Evolutionary conservation across 352 stramenopile species (phyloP).

Genomic region (Blastocystis sp.): DNA sequence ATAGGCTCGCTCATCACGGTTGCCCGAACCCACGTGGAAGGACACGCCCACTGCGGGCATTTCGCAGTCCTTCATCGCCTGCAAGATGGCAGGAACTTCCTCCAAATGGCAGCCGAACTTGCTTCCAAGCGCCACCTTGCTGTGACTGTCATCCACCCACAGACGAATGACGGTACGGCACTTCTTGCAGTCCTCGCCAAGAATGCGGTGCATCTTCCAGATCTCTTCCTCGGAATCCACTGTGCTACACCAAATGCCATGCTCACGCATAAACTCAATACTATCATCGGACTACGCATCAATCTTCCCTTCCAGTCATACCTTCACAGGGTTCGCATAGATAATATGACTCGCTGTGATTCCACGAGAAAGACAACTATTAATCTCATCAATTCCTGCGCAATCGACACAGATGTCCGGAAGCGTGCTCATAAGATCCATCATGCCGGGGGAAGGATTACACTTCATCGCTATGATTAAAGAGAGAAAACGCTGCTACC

Average conservation of each 20-base stretch:
- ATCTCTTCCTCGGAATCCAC: conserved; percentile 41
- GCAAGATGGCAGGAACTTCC: conserved; percentile 13
- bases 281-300: background rate
- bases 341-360: conserved; percentile 29
- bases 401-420: conserved; percentile 52
- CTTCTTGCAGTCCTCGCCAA: conserved; percentile 10
- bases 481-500: background rate
- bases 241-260: conserved; percentile 8
- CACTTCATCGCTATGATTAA: conserved; percentile 52
- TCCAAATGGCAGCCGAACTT: conserved; percentile 46
- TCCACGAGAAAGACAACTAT: conserved; percentile 2
- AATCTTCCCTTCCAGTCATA: background rate
- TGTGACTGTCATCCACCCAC: conserved; percentile 45
- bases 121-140: background rate
- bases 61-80: background rate
- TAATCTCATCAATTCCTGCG: conserved; percentile 23
- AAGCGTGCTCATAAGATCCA: conserved; percentile 52
- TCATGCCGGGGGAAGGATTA: conserved; percentile 24
- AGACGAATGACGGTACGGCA: conserved; percentile 41
- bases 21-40: conserved; percentile 47
- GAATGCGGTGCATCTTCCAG: conserved; percentile 35
- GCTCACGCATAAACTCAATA: conserved; percentile 33
- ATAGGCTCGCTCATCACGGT: background rate
- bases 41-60: conserved; percentile 37
- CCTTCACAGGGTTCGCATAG: conserved; percentile 52